A percentile compares a stretch with the other conserved stretches of the same genome.
These are phyloP conservation scores for Pistacia vera DNA, from an alignment of 345 rosid genomes.

Conservation along the genomic window DNA sequence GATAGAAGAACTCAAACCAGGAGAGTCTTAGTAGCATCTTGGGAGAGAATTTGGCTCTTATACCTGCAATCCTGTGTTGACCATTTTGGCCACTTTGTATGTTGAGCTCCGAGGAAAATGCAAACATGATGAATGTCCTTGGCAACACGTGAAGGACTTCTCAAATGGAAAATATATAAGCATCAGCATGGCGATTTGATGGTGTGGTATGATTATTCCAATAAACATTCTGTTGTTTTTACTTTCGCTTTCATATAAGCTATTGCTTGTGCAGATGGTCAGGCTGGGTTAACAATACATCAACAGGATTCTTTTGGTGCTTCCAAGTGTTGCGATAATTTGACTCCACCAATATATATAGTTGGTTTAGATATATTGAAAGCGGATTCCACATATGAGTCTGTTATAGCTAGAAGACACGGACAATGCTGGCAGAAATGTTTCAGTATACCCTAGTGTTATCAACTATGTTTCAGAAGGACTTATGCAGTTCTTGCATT, in stretches of 20 bases:
- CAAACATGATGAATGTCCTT: slow-evolving; percentile 88
- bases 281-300: slow-evolving; percentile 32
- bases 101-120: slow-evolving; percentile 97
- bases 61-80: slow-evolving; percentile 53
- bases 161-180: slow-evolving; percentile 36
- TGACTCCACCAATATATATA: slow-evolving; percentile 66
- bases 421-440: slow-evolving; percentile 71
- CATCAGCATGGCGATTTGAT: slow-evolving; percentile 37
- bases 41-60: slow-evolving; percentile 50
- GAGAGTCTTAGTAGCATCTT: slow-evolving; percentile 24
- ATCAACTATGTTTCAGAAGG: slow-evolving; percentile 53
- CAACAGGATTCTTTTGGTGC: slow-evolving; percentile 31
- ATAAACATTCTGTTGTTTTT: slow-evolving; percentile 10
- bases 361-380: slow-evolving; percentile 75
- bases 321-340: slow-evolving; percentile 32
- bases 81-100: slow-evolving; percentile 84
- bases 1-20: slow-evolving; percentile 28
- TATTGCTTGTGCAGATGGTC: slow-evolving; percentile 53
- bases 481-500: slow-evolving; percentile 42
- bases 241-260: slow-evolving; percentile 15
- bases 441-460: slow-evolving; percentile 69
- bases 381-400: slow-evolving; percentile 48
- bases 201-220: slow-evolving; percentile 36
- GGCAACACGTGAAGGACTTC: slow-evolving; percentile 81
- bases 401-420: slow-evolving; percentile 51